A percentile compares a stretch with the other conserved stretches of the same genome.
These are phyloP conservation scores for Trebouxia sp. DNA, from an alignment of 139 green algal genomes.

Conservation along the genomic window DNA sequence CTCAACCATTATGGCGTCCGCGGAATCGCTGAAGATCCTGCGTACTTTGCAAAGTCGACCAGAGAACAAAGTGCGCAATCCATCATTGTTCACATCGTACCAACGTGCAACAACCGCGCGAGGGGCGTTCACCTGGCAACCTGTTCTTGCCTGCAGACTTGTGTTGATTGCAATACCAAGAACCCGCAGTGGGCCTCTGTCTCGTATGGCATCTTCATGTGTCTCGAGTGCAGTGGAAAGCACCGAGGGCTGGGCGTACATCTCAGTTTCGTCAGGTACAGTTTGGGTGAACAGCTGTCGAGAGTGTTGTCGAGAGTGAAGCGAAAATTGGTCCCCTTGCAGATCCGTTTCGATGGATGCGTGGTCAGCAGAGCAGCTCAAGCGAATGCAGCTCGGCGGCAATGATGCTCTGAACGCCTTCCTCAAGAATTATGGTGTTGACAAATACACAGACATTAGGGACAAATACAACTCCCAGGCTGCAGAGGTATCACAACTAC, in stretches of 20 bases:
- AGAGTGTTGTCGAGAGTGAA: not conserved
- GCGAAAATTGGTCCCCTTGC: not conserved
- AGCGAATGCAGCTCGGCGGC: constrained; percentile 92
- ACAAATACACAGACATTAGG: constrained; percentile 85
- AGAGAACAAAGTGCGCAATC: constrained; percentile 84
- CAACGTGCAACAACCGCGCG: too few relatives aligned
- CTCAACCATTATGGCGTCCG: constrained; percentile 71
- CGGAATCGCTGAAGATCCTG: constrained; percentile 76
- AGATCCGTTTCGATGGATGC: constrained; percentile 97
- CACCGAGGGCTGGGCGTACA: constrained; percentile 97
- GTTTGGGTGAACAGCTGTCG: not conserved
- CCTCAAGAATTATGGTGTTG: constrained; percentile 88
- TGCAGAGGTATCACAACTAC: constrained; percentile 44
- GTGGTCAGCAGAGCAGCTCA: constrained; percentile 91
- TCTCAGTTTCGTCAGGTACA: constrained; percentile 94
- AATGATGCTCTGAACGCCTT: constrained; percentile 91
- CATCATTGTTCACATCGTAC: too few relatives aligned
- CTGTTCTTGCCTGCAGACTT: constrained; percentile 73
- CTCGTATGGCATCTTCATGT: constrained; percentile 98
- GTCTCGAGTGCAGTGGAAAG: constrained; percentile 94
- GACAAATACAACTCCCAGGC: constrained; percentile 94
- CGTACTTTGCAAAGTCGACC: constrained; percentile 79
- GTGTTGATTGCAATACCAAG: constrained; percentile 92
- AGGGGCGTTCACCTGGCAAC: too few relatives aligned
- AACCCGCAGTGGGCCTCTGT: constrained; percentile 96